Evolutionary conservation across 495 filamentous ascomycete genomes (phyloP).

Genomic region (Penicillium daleae): DNA sequence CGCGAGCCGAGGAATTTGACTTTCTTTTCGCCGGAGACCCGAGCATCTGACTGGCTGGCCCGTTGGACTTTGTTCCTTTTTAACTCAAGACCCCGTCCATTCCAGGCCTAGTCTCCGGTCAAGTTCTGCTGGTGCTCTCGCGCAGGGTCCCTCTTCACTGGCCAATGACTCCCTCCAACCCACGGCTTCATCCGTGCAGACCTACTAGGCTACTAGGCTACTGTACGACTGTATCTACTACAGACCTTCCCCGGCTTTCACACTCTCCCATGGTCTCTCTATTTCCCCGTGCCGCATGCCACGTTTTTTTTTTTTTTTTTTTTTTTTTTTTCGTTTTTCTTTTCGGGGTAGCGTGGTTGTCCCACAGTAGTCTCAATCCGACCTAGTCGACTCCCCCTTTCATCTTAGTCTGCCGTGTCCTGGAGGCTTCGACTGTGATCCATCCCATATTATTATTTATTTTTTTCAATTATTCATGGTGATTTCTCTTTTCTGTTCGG

Average conservation of each 20-base stretch:
- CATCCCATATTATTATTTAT: too few relatives aligned
- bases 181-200: constrained; percentile 22
- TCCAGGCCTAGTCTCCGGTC: neutral
- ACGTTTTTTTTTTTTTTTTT: constrained; percentile 8
- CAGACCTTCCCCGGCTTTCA: constrained; percentile 21
- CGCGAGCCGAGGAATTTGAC: constrained; percentile 18
- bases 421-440: neutral
- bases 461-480: too few relatives aligned
- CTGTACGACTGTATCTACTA: too few relatives aligned
- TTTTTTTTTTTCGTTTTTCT: neutral
- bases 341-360: constrained; percentile 11
- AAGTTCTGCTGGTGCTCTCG: constrained; percentile 16
- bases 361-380: constrained; percentile 16
- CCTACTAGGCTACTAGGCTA: too few relatives aligned
- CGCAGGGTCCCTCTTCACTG: neutral
- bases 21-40: neutral
- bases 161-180: constrained; percentile 9
- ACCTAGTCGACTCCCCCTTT: constrained; percentile 18
- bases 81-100: neutral
- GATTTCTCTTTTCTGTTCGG: constrained; percentile 7
- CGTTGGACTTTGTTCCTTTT: neutral
- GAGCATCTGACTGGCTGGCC: constrained; percentile 23
- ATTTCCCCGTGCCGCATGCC: constrained; percentile 18
- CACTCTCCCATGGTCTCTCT: neutral
- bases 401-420: constrained; percentile 3